Evolutionary conservation across 202 grass and related monocot species (phyloP), one percentile per base, ranked within the genome.

Genomic region (Elaeis oleifera): DNA sequence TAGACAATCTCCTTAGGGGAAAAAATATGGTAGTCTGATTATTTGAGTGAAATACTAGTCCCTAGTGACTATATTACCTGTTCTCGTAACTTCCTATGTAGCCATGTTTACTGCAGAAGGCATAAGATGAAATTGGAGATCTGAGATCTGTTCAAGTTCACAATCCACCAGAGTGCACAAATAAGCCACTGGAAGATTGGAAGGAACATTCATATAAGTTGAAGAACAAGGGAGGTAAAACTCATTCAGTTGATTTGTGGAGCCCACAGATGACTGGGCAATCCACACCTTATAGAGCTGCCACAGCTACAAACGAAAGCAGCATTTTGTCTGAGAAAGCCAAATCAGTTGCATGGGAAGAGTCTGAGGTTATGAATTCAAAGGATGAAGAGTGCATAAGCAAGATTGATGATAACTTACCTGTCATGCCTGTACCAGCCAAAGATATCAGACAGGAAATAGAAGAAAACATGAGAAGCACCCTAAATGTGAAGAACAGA

Each of bases 341-440:
- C 5, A 59, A 48, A 65, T 53, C 25, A 51, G 57, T 53, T 67
- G 20, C 74, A 54, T 49, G 62, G 51, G 76, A 64, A 18, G 73
- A 80, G 52, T 63, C 49, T 16, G 36, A 36, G 54, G 68, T 50
- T 39, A 13, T 48, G 49, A 23, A 73, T 1, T 4, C 11, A 11
- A 66, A 60, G 19, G 63, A 85, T 32, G 27, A 65, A 77, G 58
- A 64, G 69, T 69, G 23, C 54, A 60, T 1, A 70, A 51, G 71
- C 59, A 74, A 78, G 56, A 62, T 60, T 56, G 55, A 71, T 22
- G 53, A 73, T 63, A 53, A 54, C 63, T 15, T 68, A 32, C 27
- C 52, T 3, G 11, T 50, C n/a, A 59, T 59, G 80, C 73, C 71
- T 69, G 29, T 49, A 80, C 51, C 61, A 56, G 58, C 49, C 17